phyloP scores from a whole-genome alignment of 768 basidiomycete species.

The Lactifluus pinguis region DNA sequence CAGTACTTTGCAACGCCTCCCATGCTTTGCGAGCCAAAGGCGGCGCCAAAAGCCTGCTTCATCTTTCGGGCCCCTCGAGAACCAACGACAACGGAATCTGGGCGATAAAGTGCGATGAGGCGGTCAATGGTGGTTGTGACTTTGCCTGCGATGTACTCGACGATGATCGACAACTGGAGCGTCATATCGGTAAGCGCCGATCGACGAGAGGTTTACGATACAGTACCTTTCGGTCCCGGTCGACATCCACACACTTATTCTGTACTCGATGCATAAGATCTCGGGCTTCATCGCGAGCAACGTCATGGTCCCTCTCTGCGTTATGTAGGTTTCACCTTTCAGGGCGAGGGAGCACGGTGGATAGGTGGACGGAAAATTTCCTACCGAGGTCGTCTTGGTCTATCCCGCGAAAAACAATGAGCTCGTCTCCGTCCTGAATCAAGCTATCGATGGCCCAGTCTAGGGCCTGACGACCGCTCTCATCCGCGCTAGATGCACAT shows the following conservation, averaged over 20 bases:
- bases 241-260: constrained; percentile 68
- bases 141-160: constrained; percentile 90
- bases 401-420: constrained; percentile 85
- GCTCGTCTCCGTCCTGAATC: constrained; percentile 83
- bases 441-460: constrained; percentile 89
- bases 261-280: constrained; percentile 74
- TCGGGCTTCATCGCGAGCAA: constrained; percentile 77
- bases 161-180: constrained; percentile 72
- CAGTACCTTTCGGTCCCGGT: constrained; percentile 62
- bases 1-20: constrained; percentile 66
- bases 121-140: constrained; percentile 87
- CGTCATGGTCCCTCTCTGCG: constrained; percentile 65
- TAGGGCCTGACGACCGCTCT: constrained; percentile 79
- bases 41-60: constrained; percentile 45
- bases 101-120: constrained; percentile 84
- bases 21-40: constrained; percentile 43
- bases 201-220: not conserved
- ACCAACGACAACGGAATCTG: constrained; percentile 89
- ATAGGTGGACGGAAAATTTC: constrained; percentile 18
- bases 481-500: constrained; percentile 81
- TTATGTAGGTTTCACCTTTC: not conserved
- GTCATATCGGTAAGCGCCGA: not conserved
- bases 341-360: not conserved
- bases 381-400: constrained; percentile 78
- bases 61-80: constrained; percentile 62